These are phyloP conservation scores for Tympanopsis confertula DNA, from an alignment of 2,329 filamentous ascomycete species.

Conservation along the genomic window DNA sequence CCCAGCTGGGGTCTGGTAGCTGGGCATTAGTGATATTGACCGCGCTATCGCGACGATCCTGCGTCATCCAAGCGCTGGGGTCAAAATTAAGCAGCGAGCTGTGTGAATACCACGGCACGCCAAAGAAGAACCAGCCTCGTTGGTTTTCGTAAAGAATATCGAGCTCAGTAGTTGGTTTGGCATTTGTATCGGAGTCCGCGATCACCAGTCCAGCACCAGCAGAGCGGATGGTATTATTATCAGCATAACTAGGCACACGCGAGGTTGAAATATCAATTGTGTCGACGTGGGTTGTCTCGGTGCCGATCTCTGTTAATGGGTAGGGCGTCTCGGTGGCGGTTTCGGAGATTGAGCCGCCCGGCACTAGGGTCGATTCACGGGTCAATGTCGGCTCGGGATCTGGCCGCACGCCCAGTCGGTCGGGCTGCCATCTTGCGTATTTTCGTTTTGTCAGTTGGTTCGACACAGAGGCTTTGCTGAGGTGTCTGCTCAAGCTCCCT, in stretches of 20 bases:
- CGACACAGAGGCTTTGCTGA: neutral
- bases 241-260: too few species aligned
- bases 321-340: neutral
- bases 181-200: neutral
- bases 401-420: neutral
- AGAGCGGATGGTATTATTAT: neutral
- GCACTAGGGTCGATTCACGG: too few species aligned
- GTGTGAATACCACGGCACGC: conserved; percentile 49
- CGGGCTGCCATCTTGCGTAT: neutral
- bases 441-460: neutral
- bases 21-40: conserved; percentile 59
- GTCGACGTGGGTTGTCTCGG: neutral
- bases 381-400: too few species aligned
- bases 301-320: neutral
- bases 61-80: conserved; percentile 46
- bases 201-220: neutral
- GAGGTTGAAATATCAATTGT: neutral
- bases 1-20: conserved; percentile 54
- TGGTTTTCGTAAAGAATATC: conserved; percentile 59
- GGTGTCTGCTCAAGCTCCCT: too few species aligned
- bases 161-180: conserved; percentile 19
- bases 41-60: conserved; percentile 36
- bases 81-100: conserved; percentile 49
- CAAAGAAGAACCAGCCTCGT: conserved; percentile 51
- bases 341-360: too few species aligned